These are phyloP conservation scores for Aristolochia contorta DNA, from an alignment of 164 flowering plant genomes.

Conservation along the genomic window DNA sequence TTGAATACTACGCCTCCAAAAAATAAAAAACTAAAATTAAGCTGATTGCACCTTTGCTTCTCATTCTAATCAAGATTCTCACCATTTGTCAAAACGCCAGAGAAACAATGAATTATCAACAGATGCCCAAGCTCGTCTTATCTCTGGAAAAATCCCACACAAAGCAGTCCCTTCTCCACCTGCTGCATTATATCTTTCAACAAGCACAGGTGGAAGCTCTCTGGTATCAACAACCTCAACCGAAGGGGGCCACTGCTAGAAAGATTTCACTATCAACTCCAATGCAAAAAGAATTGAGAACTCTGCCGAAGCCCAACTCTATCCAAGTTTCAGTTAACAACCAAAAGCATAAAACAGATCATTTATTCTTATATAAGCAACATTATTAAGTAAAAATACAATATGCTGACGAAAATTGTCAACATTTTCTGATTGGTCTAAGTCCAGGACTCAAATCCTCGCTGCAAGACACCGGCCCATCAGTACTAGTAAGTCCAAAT, in stretches of 20 bases:
- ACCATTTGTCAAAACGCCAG: constrained; percentile 99
- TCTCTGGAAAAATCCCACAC: constrained; percentile 97
- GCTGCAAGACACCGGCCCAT: too few species aligned
- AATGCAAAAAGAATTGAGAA: not conserved
- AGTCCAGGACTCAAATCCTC: not conserved
- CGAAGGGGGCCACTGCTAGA: constrained; percentile 89
- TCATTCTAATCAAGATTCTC: constrained; percentile 12
- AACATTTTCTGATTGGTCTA: not conserved
- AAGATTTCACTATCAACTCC: not conserved
- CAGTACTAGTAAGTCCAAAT: too few species aligned
- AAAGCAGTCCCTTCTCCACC: constrained; percentile 97
- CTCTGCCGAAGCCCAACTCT: too few species aligned
- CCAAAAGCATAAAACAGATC: too few species aligned
- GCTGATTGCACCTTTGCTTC: too few species aligned
- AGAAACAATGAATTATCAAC: constrained; percentile 91
- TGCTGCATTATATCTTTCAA: constrained; percentile 90
- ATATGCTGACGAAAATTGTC: not conserved
- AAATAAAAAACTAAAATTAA: not conserved
- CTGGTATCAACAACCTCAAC: constrained; percentile 81
- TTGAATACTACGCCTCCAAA: not conserved
- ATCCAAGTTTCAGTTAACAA: not conserved
- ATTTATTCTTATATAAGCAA: not conserved
- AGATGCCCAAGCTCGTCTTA: constrained; percentile 97
- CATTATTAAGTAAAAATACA: not conserved
- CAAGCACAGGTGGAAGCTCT: constrained; percentile 81